Base-by-base conservation (phyloP, 352 stramenopile species). In the Pythium aphanidermatum region DNA sequence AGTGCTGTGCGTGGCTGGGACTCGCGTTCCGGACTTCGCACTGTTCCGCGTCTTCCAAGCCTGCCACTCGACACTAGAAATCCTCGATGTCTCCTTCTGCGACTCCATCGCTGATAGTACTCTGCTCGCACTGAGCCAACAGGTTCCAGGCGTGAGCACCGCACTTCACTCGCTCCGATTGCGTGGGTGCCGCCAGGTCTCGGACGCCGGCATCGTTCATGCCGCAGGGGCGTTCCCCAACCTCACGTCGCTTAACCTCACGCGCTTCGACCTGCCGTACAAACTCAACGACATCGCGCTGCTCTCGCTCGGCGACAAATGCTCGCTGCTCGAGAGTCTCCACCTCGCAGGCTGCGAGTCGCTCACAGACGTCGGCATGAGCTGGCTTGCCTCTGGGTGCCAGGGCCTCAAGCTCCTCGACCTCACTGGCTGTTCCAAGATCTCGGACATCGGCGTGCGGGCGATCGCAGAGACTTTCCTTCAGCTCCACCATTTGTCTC, bases 271-370 rank as follows among this genome's bases (percentile, higher is more conserved):
- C 38, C 68, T 98, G 34, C 67, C 76, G 25, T 96, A 96, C 65
- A 91, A 95, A 55, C 70, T 97, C 37, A 96, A 86, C 29, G 92
- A 98, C 57, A 83, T 97, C 24, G 72, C 80, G 7, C 55, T 98
- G 9, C 55, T 98, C 23, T 67, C 88, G 10, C 58, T 97, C 33
- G 71, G 60, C 1, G 67, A 88, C n/a, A 69, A 72, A 17, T 87
- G 68, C 12, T 36, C 48, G 13, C 41, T 75, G 17, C 63, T 90
- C 2, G 60, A 84, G 26, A 74, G 51, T 7, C 42, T 86, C 2
- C 55, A 69, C 16, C 51, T 97, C 2, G 53, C 69, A n/a, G 91
- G 92, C 14, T 97, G 90, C 44, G 78, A 95, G 30, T 78, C 89
- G 58, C 55, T 98, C 35, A 95, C 83, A 6, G 91, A 98, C 58